These are phyloP conservation scores for Colletotrichum zoysiae DNA, from an alignment of 2,329 filamentous ascomycete genomes.

Conservation along the genomic window DNA sequence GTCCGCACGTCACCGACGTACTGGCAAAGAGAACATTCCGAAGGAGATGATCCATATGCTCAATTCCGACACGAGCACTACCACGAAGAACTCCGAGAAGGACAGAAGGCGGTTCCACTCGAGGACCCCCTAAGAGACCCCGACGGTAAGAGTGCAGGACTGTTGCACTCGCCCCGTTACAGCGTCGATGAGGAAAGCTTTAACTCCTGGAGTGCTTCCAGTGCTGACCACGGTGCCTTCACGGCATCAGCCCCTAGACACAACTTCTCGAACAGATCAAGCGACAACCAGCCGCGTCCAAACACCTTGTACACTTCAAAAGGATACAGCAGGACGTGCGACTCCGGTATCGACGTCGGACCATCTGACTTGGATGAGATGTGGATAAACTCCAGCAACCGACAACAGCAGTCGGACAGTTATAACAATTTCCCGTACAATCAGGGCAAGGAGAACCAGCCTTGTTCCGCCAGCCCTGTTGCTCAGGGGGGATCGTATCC, in stretches of 20 bases:
- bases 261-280: neutral
- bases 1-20: slow-evolving; percentile 39
- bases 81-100: slow-evolving; percentile 28
- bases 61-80: slow-evolving; percentile 35
- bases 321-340: neutral
- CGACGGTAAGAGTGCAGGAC: slow-evolving; percentile 26
- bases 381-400: slow-evolving; percentile 4
- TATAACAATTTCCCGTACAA: neutral
- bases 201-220: slow-evolving; percentile 30
- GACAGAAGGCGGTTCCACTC: slow-evolving; percentile 35
- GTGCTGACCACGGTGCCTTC: slow-evolving; percentile 1
- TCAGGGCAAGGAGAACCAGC: slow-evolving; percentile 33
- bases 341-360: neutral
- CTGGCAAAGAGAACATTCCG: slow-evolving; percentile 36
- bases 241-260: neutral
- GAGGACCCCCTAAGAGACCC: slow-evolving; percentile 31
- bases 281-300: neutral
- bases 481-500: neutral
- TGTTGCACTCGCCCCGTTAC: neutral
- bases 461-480: neutral
- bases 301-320: slow-evolving; percentile 5
- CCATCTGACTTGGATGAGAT: neutral
- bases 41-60: slow-evolving; percentile 25
- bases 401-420: slow-evolving; percentile 2
- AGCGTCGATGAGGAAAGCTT: slow-evolving; percentile 35